These are phyloP conservation scores for Boletus vinaceobasis DNA, from an alignment of 768 basidiomycete species.

Conservation along the genomic window DNA sequence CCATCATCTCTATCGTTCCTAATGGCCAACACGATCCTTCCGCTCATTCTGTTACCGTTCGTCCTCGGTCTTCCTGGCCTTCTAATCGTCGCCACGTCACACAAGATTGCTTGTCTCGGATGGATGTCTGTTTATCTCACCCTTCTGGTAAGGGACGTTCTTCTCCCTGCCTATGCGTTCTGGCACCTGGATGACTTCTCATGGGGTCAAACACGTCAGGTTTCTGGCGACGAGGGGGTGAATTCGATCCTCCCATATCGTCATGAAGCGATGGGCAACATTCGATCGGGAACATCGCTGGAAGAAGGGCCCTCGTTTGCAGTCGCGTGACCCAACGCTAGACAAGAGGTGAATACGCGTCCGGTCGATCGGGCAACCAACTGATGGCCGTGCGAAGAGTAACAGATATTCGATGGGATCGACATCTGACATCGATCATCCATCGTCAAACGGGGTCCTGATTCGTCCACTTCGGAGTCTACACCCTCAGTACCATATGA, in stretches of 20 bases:
- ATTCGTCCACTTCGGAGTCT: too few species aligned
- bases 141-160: conserved; percentile 95
- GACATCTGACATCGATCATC: conserved; percentile 67
- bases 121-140: conserved; percentile 98
- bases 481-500: conserved; percentile 33
- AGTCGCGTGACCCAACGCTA: conserved; percentile 75
- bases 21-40: conserved; percentile 80
- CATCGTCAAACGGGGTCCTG: conserved; percentile 47
- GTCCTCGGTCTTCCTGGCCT: conserved; percentile 95
- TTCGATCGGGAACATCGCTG: conserved; percentile 95
- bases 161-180: conserved; percentile 91
- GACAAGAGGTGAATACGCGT: conserved; percentile 57
- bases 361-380: conserved; percentile 2
- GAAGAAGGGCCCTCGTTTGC: conserved; percentile 82
- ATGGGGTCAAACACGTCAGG: conserved; percentile 91
- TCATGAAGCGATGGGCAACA: conserved; percentile 99
- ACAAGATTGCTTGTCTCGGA: conserved; percentile 90
- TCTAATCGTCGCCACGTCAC: conserved; percentile 92
- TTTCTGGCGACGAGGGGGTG: conserved; percentile 78
- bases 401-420: conserved; percentile 78
- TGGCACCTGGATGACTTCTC: conserved; percentile 99
- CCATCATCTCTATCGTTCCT: conserved; percentile 78
- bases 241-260: conserved; percentile 86
- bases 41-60: conserved; percentile 88
- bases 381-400: conserved; percentile 31